A percentile compares a stretch with the other conserved stretches of the same genome.
Evolutionary conservation across 2,329 filamentous ascomycete species (phyloP).

Genomic region (Teratosphaeria pseudoeucalypti): DNA sequence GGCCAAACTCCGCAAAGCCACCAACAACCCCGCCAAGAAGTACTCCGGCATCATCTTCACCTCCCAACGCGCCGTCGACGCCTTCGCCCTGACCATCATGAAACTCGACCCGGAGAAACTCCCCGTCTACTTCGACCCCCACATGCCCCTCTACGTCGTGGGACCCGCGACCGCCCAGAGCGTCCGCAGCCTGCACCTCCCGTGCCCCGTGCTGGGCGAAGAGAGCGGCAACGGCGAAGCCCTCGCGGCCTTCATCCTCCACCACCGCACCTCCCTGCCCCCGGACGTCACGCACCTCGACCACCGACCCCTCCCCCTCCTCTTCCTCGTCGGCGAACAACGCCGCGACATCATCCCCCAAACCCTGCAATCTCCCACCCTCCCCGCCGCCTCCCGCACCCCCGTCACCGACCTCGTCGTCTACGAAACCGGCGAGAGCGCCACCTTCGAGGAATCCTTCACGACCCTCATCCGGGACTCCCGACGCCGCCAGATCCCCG

Average conservation of each 20-base stretch:
- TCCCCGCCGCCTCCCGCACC: slow-evolving; percentile 46
- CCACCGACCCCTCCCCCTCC: slow-evolving; percentile 48
- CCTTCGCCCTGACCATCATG: slow-evolving; percentile 54
- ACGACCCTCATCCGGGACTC: slow-evolving; percentile 33
- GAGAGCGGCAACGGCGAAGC: slow-evolving; percentile 78
- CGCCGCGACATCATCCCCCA: slow-evolving; percentile 82
- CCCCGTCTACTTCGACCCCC: slow-evolving; percentile 33
- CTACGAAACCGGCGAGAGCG: slow-evolving; percentile 78
- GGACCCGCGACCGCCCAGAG: slow-evolving; percentile 72
- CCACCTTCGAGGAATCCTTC: slow-evolving; percentile 64
- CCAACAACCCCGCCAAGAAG: slow-evolving; percentile 25
- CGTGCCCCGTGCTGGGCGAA: slow-evolving; percentile 59
- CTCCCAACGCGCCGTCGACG: slow-evolving; percentile 73
- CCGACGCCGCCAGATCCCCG: slow-evolving; percentile 20
- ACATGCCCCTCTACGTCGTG: slow-evolving; percentile 63
- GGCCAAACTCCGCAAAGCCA: slow-evolving; percentile 20
- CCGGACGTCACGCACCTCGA: slow-evolving; percentile 18
- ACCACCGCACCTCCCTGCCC: slow-evolving; percentile 53
- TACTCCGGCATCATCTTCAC: slow-evolving; percentile 79
- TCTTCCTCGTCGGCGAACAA: slow-evolving; percentile 87
- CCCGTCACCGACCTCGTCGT: slow-evolving; percentile 69
- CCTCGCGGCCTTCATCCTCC: slow-evolving; percentile 66
- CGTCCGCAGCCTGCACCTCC: slow-evolving; percentile 44
- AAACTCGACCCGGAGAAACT: slow-evolving; percentile 32
- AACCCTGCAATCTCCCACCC: slow-evolving; percentile 52